These are phyloP conservation scores for Heimioporus sp. DNA, from an alignment of 768 basidiomycete genomes.

Conservation along the genomic window DNA sequence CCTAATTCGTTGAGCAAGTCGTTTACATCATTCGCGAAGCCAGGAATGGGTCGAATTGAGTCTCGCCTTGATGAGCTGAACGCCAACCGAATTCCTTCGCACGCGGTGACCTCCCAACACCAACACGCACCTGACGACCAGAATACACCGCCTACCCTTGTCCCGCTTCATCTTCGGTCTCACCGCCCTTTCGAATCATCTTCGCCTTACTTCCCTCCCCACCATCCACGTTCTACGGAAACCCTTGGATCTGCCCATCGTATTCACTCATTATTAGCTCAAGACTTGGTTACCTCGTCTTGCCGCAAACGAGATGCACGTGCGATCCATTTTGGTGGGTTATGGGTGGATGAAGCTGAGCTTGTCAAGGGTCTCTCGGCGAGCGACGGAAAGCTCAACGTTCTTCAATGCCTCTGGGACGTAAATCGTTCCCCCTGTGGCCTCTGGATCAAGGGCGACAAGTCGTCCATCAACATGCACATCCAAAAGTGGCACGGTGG, in stretches of 20 bases:
- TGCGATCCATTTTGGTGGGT: slow-evolving; percentile 4
- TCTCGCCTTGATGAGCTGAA: neutral
- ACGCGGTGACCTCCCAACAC: neutral
- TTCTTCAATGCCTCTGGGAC: slow-evolving; percentile 15
- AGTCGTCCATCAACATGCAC: slow-evolving; percentile 11
- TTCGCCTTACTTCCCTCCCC: neutral
- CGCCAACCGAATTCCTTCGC: neutral
- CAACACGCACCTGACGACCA: neutral
- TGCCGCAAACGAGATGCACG: neutral
- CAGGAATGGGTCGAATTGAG: neutral
- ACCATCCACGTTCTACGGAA: neutral
- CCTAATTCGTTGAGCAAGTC: neutral
- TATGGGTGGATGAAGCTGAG: slow-evolving; percentile 13
- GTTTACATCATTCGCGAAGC: neutral
- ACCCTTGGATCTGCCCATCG: neutral
- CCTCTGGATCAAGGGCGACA: slow-evolving; percentile 17
- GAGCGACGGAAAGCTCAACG: neutral
- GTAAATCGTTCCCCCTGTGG: slow-evolving; percentile 2
- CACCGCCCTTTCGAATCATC: neutral
- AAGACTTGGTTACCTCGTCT: neutral
- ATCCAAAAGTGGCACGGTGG: slow-evolving; percentile 20
- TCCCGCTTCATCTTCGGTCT: neutral
- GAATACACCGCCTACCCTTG: too few relatives aligned
- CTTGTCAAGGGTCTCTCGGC: slow-evolving; percentile 2
- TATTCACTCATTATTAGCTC: neutral